Evolutionary conservation across 345 rosid genomes (phyloP), one percentile per base, ranked within the genome.

Genomic region (Kandelia obovata): DNA sequence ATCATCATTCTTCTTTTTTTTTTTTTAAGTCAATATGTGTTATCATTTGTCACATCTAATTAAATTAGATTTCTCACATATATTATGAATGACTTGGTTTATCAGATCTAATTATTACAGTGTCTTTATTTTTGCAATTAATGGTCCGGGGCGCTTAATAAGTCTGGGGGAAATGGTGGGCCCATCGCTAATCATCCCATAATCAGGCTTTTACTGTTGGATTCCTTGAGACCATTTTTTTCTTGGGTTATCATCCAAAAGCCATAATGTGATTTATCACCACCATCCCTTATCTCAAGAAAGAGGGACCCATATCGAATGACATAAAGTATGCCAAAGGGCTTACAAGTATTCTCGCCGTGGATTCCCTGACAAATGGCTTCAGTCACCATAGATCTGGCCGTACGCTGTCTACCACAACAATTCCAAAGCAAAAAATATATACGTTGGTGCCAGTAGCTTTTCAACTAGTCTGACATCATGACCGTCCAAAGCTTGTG

Each of bases 381-480:
- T 32, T 61, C 7, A 49, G 56, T n/a, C 56, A 62, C 61, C 20
- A 62, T 63, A 58, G 58, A 69, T 78, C 63, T 64, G 53, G 26
- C 76, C 56, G 73, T 64, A 39, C 70, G 25, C 69, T 64, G 67
- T 26, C 6, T 15, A 3, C 58, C n/a, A 19, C 16, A 4, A 5
- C 4, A 31, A 7, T 58, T 60, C 60, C 28, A 43, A 53, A 39
- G 28, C 70, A 0, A 34, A 34, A 34, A 62, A 16, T 69, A 71
- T 6, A 17, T 13, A 58, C 57, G 35, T 46, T 57, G 31, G 53
- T 35, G 28, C 39, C 59, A 6, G 20, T 0, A 16, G 21, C 25
- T 52, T 30, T 61, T 25, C 9, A 9, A 37, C 56, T 4, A 13
- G 23, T 31, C 26, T 67, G 47, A 5, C 2, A 67, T 73, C 72